These are phyloP conservation scores for Berkeleyomyces rouxiae DNA, from an alignment of 2,329 filamentous ascomycete genomes.

Conservation along the genomic window DNA sequence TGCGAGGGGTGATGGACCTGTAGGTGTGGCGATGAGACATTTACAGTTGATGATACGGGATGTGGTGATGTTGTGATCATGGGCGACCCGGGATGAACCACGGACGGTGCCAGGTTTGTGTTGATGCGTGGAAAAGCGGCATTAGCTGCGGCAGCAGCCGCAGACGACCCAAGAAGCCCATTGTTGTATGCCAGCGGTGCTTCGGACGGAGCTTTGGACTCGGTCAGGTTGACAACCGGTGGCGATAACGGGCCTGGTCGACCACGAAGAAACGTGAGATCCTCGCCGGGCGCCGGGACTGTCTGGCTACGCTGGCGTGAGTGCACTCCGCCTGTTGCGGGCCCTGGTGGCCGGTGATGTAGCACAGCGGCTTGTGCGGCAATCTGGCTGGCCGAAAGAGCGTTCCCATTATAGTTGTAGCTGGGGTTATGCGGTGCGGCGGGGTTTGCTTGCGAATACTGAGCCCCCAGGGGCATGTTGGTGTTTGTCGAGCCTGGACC, in stretches of 20 bases:
- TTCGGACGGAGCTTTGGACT: constrained; percentile 45
- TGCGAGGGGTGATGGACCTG: constrained; percentile 22
- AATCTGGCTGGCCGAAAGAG: constrained; percentile 54
- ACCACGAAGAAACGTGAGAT: constrained; percentile 21
- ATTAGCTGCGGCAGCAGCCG: constrained; percentile 56
- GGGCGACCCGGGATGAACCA: neutral
- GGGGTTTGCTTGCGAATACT: constrained; percentile 21
- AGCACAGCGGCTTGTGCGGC: constrained; percentile 65
- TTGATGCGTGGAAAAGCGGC: constrained; percentile 47
- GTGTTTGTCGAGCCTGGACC: constrained; percentile 15
- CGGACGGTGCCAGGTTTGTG: constrained; percentile 1
- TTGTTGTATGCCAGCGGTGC: constrained; percentile 43
- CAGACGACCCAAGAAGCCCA: constrained; percentile 42
- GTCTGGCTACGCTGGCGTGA: constrained; percentile 58
- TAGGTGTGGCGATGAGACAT: constrained; percentile 30
- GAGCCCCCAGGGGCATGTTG: constrained; percentile 18
- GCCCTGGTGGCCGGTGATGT: constrained; percentile 32
- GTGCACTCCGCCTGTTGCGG: constrained; percentile 22
- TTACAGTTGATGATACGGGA: neutral
- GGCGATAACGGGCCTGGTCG: constrained; percentile 34
- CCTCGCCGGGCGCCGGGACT: constrained; percentile 27
- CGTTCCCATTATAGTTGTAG: constrained; percentile 17
- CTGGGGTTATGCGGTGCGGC: neutral
- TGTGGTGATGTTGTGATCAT: constrained; percentile 1
- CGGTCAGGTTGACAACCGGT: constrained; percentile 46